Evolutionary conservation across 345 rosid genomes (phyloP).

Genomic region (Syzygium grande): DNA sequence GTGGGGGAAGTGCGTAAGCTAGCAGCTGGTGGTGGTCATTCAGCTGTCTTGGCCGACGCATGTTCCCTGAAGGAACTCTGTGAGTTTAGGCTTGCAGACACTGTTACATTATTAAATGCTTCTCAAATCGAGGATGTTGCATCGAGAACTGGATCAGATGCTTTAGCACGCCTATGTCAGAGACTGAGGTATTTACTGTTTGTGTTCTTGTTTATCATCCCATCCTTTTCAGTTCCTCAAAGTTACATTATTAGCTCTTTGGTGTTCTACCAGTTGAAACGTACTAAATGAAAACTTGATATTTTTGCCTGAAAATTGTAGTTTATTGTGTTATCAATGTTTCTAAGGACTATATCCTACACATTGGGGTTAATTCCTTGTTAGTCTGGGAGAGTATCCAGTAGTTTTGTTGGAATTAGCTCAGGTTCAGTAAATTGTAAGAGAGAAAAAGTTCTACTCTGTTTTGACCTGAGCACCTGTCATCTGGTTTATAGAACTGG

Average conservation of each 20-base stretch:
- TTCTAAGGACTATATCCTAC: not conserved
- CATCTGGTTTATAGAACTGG: not conserved
- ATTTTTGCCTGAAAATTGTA: not conserved
- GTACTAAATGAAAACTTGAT: not conserved
- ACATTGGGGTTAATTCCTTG: not conserved
- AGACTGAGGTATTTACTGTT: constrained; percentile 54
- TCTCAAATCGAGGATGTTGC: constrained; percentile 76
- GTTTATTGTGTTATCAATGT: not conserved
- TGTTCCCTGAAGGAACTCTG: constrained; percentile 90
- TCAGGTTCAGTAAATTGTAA: not conserved
- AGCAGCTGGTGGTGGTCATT: constrained; percentile 98
- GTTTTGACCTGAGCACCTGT: not conserved
- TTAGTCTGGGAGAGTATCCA: not conserved
- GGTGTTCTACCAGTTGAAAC: not conserved
- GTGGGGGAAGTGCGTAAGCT: constrained; percentile 87
- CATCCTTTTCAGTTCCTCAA: not conserved
- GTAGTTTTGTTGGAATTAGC: not conserved
- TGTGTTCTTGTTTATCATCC: not conserved
- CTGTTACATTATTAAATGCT: constrained; percentile 61
- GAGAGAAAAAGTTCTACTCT: not conserved
- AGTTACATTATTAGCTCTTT: not conserved
- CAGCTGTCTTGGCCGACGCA: constrained; percentile 92
- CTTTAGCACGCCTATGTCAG: constrained; percentile 88
- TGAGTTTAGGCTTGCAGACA: constrained; percentile 85
- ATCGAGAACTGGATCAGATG: constrained; percentile 70